A percentile compares a stretch with the other conserved stretches of the same genome.
phyloP scores from a whole-genome alignment of 2,329 filamentous ascomycete species.

The Alternaria conjuncta region DNA sequence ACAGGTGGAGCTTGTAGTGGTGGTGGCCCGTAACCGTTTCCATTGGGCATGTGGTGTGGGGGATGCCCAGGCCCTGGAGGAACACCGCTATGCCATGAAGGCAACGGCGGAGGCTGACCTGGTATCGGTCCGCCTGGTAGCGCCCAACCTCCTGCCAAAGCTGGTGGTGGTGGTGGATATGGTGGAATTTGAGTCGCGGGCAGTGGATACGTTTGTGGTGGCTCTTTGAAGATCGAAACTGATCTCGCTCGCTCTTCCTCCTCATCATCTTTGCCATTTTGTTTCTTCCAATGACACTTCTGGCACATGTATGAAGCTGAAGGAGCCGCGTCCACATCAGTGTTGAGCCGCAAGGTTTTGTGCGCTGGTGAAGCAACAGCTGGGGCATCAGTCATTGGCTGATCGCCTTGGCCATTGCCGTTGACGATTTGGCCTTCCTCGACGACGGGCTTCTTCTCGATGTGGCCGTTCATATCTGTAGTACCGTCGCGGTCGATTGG shows the following conservation, averaged over 20 bases:
- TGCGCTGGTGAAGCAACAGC: conserved; percentile 25
- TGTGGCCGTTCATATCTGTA: conserved; percentile 19
- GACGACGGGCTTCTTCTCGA: conserved; percentile 20
- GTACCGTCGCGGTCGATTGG: conserved; percentile 28
- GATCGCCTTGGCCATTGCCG: conserved; percentile 30
- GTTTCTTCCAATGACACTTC: conserved; percentile 57
- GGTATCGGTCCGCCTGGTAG: conserved; percentile 26
- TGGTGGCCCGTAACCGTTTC: conserved; percentile 33
- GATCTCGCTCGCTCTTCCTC: conserved; percentile 40
- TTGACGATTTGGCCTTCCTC: conserved; percentile 31
- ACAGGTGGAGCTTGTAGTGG: conserved; percentile 32
- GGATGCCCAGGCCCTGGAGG: conserved; percentile 29
- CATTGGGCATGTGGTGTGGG: conserved; percentile 41
- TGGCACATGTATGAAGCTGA: conserved; percentile 51
- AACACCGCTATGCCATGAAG: conserved; percentile 39
- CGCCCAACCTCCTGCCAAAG: conserved; percentile 30
- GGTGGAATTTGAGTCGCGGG: conserved; percentile 41
- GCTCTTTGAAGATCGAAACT: conserved; percentile 36
- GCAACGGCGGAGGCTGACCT: conserved; percentile 38
- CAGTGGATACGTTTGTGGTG: conserved; percentile 42
- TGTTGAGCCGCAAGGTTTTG: conserved; percentile 30
- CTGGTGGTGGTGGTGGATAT: conserved; percentile 25
- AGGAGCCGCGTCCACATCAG: conserved; percentile 20
- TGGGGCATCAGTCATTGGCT: conserved; percentile 40
- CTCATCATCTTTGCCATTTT: conserved; percentile 43